A percentile compares a stretch with the other conserved stretches of the same genome.
These are phyloP conservation scores for Cystobasidium slooffiae DNA, from an alignment of 1,284 basidiomycete species.

Conservation along the genomic window DNA sequence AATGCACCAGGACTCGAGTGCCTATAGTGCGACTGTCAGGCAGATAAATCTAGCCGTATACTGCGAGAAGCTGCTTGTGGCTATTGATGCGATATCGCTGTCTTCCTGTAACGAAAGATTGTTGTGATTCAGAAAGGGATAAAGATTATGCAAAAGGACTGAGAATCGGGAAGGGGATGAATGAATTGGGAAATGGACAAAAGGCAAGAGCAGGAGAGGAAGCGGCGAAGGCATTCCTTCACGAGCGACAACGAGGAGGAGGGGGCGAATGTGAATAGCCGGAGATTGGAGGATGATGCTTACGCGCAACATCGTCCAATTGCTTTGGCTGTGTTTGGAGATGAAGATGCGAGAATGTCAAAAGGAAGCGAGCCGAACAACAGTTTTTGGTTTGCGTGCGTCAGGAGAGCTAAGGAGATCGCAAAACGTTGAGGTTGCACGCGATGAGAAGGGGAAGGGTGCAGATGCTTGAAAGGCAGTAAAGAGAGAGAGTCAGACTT, in stretches of 20 bases:
- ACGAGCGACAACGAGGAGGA: not conserved
- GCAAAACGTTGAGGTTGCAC: too few species aligned
- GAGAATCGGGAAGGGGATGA: not conserved
- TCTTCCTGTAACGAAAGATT: not conserved
- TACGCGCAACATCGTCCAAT: not conserved
- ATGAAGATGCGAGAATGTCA: not conserved
- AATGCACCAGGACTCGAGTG: too few species aligned
- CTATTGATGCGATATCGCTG: too few species aligned
- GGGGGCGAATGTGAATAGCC: not conserved
- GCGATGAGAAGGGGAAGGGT: too few species aligned
- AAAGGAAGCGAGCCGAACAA: conserved; percentile 13
- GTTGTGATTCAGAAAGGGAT: not conserved
- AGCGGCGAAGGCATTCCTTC: not conserved
- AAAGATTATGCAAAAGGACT: too few species aligned
- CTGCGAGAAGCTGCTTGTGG: too few species aligned
- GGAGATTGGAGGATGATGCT: not conserved
- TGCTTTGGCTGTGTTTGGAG: conserved; percentile 17
- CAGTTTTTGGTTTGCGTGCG: not conserved
- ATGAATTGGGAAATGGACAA: not conserved
- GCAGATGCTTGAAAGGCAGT: too few species aligned
- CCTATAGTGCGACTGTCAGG: too few species aligned
- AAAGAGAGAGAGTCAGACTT: too few species aligned
- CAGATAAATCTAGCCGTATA: too few species aligned
- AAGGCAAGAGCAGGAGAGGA: conserved; percentile 24
- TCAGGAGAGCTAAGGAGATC: too few species aligned